These are phyloP conservation scores for Kuraishia hungarica DNA, from an alignment of 805 yeast species.

Conservation along the genomic window DNA sequence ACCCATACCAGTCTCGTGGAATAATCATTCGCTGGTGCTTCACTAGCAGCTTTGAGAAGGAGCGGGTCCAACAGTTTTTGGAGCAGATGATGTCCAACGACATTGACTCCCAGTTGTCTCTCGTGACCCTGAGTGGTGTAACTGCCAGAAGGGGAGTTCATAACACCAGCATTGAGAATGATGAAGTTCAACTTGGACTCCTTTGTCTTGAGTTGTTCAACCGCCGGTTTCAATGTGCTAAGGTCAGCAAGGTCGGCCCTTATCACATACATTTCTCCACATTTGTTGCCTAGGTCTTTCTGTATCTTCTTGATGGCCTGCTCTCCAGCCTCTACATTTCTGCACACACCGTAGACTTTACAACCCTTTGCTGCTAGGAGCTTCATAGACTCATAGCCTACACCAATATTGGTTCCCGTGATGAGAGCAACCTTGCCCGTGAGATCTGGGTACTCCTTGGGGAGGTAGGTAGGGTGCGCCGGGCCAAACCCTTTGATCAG, in stretches of 20 bases:
- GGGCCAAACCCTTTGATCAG: slow-evolving; percentile 1
- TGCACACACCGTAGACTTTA: slow-evolving; percentile 26
- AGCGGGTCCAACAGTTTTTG: slow-evolving; percentile 30
- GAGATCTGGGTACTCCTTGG: slow-evolving; percentile 24
- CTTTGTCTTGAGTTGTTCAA: slow-evolving; percentile 15
- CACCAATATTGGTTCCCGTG: slow-evolving; percentile 26
- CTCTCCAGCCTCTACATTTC: slow-evolving; percentile 24
- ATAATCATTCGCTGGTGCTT: slow-evolving; percentile 9
- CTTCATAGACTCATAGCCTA: slow-evolving; percentile 24
- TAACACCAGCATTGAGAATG: slow-evolving; percentile 37
- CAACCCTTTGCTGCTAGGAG: slow-evolving; percentile 23
- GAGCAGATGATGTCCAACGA: slow-evolving; percentile 35
- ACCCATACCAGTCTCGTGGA: slow-evolving; percentile 5
- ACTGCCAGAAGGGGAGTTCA: slow-evolving; percentile 27
- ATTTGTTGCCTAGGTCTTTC: slow-evolving; percentile 9
- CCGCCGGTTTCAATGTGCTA: slow-evolving; percentile 29
- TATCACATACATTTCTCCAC: slow-evolving; percentile 14
- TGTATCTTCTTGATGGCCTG: slow-evolving; percentile 19
- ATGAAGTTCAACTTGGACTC: slow-evolving; percentile 25
- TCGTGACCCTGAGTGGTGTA: slow-evolving; percentile 36
- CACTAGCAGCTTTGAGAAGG: slow-evolving; percentile 22
- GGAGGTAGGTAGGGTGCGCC: slow-evolving; percentile 15
- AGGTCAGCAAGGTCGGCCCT: slow-evolving; percentile 32
- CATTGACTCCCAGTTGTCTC: slow-evolving; percentile 36
- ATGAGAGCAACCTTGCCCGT: slow-evolving; percentile 21